phyloP scores from a whole-genome alignment of 176 grass and related monocot species.

The Triticum urartu region DNA sequence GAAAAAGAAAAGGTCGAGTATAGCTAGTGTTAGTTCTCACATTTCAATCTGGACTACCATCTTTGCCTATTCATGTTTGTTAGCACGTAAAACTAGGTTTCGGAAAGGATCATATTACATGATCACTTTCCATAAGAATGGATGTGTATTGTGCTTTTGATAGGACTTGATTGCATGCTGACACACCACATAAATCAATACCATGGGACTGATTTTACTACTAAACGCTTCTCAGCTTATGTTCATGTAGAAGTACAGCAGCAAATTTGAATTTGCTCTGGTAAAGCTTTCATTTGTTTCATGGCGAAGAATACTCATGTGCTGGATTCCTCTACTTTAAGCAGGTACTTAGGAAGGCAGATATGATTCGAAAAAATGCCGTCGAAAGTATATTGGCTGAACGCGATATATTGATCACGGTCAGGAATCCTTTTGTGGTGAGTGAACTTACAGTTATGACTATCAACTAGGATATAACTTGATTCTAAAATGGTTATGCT shows the following conservation, averaged over 20 bases:
- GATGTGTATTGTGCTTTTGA: background rate
- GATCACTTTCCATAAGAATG: background rate
- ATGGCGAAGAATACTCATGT: conserved; percentile 3
- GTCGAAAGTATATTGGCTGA: conserved; percentile 99
- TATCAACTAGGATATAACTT: conserved; percentile 20
- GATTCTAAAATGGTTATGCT: conserved; percentile 36
- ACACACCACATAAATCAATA: background rate
- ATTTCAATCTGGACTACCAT: conserved; percentile 20
- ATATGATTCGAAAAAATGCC: conserved; percentile 99
- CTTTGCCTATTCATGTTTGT: conserved; percentile 7
- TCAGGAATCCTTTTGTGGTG: conserved; percentile 99
- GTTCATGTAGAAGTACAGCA: conserved; percentile 2
- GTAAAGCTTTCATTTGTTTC: conserved; percentile 2
- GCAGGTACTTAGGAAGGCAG: conserved; percentile 96
- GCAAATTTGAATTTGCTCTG: background rate
- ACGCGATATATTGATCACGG: conserved; percentile 94
- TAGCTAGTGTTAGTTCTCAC: background rate
- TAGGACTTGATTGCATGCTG: background rate
- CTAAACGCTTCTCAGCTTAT: conserved; percentile 20
- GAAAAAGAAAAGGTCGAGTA: background rate
- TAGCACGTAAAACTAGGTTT: conserved; percentile 13
- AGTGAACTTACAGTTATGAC: conserved; percentile 31
- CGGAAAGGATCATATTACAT: background rate
- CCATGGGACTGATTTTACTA: background rate
- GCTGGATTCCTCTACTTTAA: conserved; percentile 31